These are phyloP conservation scores for Pythium rishiriense DNA, from an alignment of 352 stramenopile species.

Conservation along the genomic window DNA sequence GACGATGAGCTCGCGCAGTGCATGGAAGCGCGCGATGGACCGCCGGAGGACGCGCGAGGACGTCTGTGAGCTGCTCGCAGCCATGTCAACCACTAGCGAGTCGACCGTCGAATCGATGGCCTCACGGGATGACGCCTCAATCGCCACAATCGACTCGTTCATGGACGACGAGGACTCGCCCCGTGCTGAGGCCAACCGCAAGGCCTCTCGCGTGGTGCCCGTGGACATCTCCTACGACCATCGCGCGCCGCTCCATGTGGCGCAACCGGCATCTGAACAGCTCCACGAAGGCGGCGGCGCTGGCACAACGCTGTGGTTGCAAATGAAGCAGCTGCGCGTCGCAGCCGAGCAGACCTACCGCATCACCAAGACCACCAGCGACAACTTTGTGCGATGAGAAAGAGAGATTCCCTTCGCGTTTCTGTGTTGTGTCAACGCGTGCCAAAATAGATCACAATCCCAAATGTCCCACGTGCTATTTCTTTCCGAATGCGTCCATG, in stretches of 20 bases:
- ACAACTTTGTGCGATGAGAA: conserved; percentile 10
- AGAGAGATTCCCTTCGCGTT: background rate
- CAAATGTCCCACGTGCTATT: too few relatives aligned
- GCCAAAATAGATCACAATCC: too few relatives aligned
- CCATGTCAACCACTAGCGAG: conserved; percentile 21
- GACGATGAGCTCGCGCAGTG: background rate
- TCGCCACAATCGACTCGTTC: conserved; percentile 10
- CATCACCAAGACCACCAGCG: conserved; percentile 19
- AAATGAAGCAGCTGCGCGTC: conserved; percentile 23
- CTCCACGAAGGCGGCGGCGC: background rate
- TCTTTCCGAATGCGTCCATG: too few relatives aligned
- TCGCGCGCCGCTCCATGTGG: background rate
- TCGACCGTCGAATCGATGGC: conserved; percentile 13
- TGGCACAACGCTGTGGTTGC: conserved; percentile 8
- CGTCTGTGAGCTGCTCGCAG: conserved; percentile 16
- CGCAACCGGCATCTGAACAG: background rate
- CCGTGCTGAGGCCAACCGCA: background rate
- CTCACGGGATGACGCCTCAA: conserved; percentile 7
- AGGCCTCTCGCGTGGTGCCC: background rate
- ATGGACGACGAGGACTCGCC: conserved; percentile 10
- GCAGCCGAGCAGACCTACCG: conserved; percentile 26
- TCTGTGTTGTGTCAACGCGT: too few relatives aligned
- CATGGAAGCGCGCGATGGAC: background rate
- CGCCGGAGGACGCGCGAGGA: conserved; percentile 9
- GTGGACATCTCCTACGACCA: background rate